Conservation (phyloP, 495 filamentous ascomycete genomes). For the Daldinia grandis region DNA sequence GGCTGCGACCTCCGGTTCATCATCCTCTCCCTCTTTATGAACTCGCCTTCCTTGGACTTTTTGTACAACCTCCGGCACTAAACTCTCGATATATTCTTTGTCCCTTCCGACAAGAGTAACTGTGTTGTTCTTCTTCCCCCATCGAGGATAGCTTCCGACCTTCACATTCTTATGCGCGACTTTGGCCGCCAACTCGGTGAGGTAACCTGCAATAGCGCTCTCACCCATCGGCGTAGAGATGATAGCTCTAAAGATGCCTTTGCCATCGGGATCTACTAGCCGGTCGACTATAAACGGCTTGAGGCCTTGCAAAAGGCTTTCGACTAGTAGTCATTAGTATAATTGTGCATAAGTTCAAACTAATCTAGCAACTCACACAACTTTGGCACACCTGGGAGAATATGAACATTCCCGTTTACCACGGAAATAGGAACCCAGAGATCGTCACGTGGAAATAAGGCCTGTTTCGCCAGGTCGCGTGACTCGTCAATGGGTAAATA, state of each 20-base stretch:
- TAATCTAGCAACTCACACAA: constrained; percentile 61
- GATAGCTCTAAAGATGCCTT: constrained; percentile 76
- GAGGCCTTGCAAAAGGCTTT: constrained; percentile 76
- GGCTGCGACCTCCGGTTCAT: constrained; percentile 34
- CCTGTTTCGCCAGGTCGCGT: constrained; percentile 67
- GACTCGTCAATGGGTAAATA: constrained; percentile 77
- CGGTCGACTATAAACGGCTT: constrained; percentile 73
- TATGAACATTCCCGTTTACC: constrained; percentile 92
- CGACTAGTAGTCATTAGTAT: constrained; percentile 55
- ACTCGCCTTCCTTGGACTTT: constrained; percentile 58
- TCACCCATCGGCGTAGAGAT: constrained; percentile 89
- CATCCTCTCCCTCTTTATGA: constrained; percentile 57
- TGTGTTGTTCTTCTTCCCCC: constrained; percentile 87
- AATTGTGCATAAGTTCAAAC: not conserved
- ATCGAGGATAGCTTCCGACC: constrained; percentile 95
- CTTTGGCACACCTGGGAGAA: constrained; percentile 88
- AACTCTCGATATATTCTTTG: constrained; percentile 57
- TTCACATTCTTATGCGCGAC: constrained; percentile 80
- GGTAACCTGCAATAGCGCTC: constrained; percentile 80
- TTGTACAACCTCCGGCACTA: constrained; percentile 59
- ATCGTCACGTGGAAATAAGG: constrained; percentile 78
- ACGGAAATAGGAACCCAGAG: constrained; percentile 90
- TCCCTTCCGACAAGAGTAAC: constrained; percentile 87
- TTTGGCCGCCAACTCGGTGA: constrained; percentile 78
- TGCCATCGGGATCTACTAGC: constrained; percentile 78